Evolutionary conservation across 176 grass and related monocot genomes (phyloP), one percentile per base, ranked within the genome.

Genomic region (Aegilops tauschii): DNA sequence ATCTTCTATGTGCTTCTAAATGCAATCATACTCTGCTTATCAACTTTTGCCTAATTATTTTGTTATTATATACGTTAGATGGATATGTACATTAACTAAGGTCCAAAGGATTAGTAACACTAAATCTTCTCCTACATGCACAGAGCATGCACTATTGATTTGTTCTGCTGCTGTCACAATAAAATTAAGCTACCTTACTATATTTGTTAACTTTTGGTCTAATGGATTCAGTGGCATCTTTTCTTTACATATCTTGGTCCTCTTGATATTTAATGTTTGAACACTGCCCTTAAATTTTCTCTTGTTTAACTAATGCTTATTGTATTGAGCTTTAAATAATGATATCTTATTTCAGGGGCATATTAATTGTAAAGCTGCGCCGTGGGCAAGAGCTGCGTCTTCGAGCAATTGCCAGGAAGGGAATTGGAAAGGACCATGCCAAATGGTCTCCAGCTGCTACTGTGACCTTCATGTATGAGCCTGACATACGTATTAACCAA

Each of bases 391-490:
- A 96, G 82, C 68, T 99, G 37, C 90, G 87, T 90, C 92, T 94
- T 68, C 90, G 97, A 88, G 97, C 97, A 20, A 96, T 99, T 88
- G 97, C 97, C 44, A 93, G 94, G 82, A 99, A 99, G 89, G 97
- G 97, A 67, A 99, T 99, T 50, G 97, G 90, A 37, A 99, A 99
- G 86, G 97, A 99, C 42, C 94, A 99, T 68, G 97, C 97, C 16
- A 96, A 96, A 84, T 96, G 97, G 92, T 99, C 97, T 35, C 92
- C 97, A 73, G 92, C 92, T 59, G 94, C 97, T 80, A 96, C 97
- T 14, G 94, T 96, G 66, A 94, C 97, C 70, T 99, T 99, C 89
- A 94, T 99, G 94, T 99, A 96, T 79, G 97, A 99, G 69, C 97
- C 97, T 85, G 86, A 94, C 17, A 94, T 96, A 79, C 92, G 81